A percentile compares a stretch with the other conserved stretches of the same genome.
phyloP scores from a whole-genome alignment of 805 yeast species.

The Metschnikowia henanensis region DNA sequence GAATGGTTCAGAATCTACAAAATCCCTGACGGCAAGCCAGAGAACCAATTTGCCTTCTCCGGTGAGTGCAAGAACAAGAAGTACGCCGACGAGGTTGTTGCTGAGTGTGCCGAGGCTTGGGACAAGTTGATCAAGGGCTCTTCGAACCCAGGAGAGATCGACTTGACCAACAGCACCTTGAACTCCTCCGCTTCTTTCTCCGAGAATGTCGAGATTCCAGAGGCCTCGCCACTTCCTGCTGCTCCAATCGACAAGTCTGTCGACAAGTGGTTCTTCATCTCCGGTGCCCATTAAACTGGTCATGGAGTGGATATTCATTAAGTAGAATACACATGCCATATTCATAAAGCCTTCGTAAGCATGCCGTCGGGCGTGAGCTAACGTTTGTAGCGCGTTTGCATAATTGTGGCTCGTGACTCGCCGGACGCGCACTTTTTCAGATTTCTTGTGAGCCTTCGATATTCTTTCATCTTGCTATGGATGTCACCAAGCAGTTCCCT shows the following conservation, averaged over 20 bases:
- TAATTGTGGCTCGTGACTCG: neutral
- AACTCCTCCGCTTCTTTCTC: constrained; percentile 51
- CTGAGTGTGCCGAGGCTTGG: constrained; percentile 65
- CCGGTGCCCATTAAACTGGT: constrained; percentile 60
- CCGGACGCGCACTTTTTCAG: constrained; percentile 1
- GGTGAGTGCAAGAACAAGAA: constrained; percentile 62
- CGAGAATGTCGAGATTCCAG: constrained; percentile 55
- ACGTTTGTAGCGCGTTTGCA: neutral
- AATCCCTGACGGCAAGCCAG: constrained; percentile 78
- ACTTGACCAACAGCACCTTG: constrained; percentile 53
- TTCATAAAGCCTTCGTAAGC: neutral
- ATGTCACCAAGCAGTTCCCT: constrained; percentile 9
- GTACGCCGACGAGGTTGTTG: constrained; percentile 29
- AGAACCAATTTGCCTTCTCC: constrained; percentile 70
- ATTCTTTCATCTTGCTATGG: constrained; percentile 1
- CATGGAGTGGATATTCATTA: neutral
- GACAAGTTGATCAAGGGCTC: constrained; percentile 48
- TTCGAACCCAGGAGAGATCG: constrained; percentile 33
- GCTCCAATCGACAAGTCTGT: constrained; percentile 96
- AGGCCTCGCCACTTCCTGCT: constrained; percentile 70
- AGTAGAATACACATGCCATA: neutral
- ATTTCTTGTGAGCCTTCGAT: neutral
- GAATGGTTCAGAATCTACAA: constrained; percentile 86
- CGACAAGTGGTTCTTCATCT: constrained; percentile 98
- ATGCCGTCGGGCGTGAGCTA: neutral